phyloP scores from a whole-genome alignment of 169 alveolate species.

The Plasmodium malariae region DNA sequence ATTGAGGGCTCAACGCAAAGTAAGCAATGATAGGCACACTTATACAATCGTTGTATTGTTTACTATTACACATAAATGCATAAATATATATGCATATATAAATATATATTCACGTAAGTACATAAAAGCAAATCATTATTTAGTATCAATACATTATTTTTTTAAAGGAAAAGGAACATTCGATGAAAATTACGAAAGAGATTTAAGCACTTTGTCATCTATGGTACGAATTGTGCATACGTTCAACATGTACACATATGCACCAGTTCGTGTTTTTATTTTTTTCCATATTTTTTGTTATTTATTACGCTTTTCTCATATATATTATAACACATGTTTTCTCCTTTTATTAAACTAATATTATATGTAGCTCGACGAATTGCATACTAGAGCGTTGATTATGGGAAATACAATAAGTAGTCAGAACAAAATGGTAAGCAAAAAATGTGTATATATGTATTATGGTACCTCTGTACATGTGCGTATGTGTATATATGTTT shows the following conservation, averaged over 20 bases:
- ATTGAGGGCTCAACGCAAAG: slow-evolving; percentile 16
- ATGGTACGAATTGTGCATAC: slow-evolving; percentile 24
- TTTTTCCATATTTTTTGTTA: slow-evolving; percentile 11
- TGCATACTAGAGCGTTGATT: slow-evolving; percentile 71
- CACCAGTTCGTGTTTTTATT: neutral
- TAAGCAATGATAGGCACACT: neutral
- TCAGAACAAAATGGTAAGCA: slow-evolving; percentile 69
- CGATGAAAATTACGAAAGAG: slow-evolving; percentile 67
- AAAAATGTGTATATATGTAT: slow-evolving; percentile 1
- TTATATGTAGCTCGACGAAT: slow-evolving; percentile 63
- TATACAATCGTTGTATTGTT: neutral
- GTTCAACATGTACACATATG: neutral
- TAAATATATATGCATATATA: neutral
- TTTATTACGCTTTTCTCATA: neutral
- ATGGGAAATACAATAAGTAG: slow-evolving; percentile 76
- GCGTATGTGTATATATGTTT: neutral
- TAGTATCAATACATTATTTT: neutral
- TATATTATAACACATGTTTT: slow-evolving; percentile 4
- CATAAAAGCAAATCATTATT: neutral
- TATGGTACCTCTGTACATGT: neutral
- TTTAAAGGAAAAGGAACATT: slow-evolving; percentile 54
- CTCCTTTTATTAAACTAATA: neutral
- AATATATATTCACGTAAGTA: neutral
- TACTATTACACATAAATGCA: neutral
- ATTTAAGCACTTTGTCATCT: slow-evolving; percentile 56